Evolutionary conservation across 1,284 basidiomycete species (phyloP), one percentile per base, ranked within the genome.

Genomic region (Boletus smithii): DNA sequence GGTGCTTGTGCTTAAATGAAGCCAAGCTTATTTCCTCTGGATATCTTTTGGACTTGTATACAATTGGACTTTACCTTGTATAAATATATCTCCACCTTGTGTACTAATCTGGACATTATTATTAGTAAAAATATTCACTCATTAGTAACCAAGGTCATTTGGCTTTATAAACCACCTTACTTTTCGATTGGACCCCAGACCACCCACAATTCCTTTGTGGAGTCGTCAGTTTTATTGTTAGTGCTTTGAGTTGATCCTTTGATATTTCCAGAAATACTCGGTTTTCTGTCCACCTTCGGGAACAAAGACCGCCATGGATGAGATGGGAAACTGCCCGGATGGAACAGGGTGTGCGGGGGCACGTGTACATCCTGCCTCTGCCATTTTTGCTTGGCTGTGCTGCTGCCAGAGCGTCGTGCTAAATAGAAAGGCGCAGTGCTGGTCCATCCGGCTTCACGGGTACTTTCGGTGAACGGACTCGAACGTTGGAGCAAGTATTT

Each of bases 361-460:
- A 35, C 10, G 49, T 29, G 56, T 18, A 7, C n/a, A 17, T 13
- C 29, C 13, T 10, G 17, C 18, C 26, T 42, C 27, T 27, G 18
- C 33, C 27, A 32, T 48, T 46, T 49, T 49, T 30, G 38, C 49
- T 51, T 29, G 43, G 62, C 59, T 61, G 59, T 62, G 51, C 23
- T 30, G 23, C 23, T 20, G 9, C 37, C 14, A 4, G 31, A 29
- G 26, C 26, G 45, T 45, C 13, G 26, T 26, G 16, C 20, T 18
- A 29, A 38, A 33, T 47, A 41, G n/a, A 31, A 37, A 2, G 23
- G 39, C 42, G 22, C 48, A 38, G 34, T 49, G 14, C 32, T 48
- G 14, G 29, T 26, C 14, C 24, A 29, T 43, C 51, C 61, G 59
- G 54, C 49, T 46, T 34, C 22, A 50, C 59, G 56, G 61, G 42